Evolutionary conservation across 352 stramenopile genomes (phyloP).

Genomic region (Blastocystis sp.): DNA sequence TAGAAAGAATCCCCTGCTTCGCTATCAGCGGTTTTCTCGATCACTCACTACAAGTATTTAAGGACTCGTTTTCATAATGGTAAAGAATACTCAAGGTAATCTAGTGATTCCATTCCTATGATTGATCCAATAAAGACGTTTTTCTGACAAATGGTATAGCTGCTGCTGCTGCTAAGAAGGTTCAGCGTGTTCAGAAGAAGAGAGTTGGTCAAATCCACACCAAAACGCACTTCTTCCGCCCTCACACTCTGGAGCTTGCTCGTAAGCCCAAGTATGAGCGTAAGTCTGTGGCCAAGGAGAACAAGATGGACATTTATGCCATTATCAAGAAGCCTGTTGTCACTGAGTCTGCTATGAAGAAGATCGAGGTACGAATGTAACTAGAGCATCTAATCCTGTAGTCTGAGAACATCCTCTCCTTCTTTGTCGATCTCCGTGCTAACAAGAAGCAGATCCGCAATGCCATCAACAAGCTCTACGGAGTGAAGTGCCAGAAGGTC

Average conservation of each 20-base stretch:
- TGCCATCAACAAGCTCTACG: slow-evolving; percentile 95
- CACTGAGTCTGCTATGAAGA: slow-evolving; percentile 99
- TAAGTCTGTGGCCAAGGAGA: no score
- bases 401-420: slow-evolving; percentile 99
- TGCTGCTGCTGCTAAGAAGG: slow-evolving; percentile 59
- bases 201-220: no score
- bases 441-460: slow-evolving; percentile 99
- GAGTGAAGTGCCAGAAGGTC: slow-evolving; percentile 97
- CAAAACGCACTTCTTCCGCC: no score
- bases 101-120: neutral
- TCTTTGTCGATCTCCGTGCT: no score
- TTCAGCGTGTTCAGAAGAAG: no score
- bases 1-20: slow-evolving; percentile 17
- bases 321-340: no score
- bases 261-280: no score
- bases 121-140: neutral
- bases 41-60: slow-evolving; percentile 39
- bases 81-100: slow-evolving; percentile 28
- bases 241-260: no score
- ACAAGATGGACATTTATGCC: no score
- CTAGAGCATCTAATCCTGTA: neutral
- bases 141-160: slow-evolving; percentile 15
- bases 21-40: neutral
- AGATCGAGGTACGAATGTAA: slow-evolving; percentile 81
- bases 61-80: slow-evolving; percentile 57